phyloP scores from a whole-genome alignment of 495 filamentous ascomycete genomes.

The Durotheca rogersii region DNA sequence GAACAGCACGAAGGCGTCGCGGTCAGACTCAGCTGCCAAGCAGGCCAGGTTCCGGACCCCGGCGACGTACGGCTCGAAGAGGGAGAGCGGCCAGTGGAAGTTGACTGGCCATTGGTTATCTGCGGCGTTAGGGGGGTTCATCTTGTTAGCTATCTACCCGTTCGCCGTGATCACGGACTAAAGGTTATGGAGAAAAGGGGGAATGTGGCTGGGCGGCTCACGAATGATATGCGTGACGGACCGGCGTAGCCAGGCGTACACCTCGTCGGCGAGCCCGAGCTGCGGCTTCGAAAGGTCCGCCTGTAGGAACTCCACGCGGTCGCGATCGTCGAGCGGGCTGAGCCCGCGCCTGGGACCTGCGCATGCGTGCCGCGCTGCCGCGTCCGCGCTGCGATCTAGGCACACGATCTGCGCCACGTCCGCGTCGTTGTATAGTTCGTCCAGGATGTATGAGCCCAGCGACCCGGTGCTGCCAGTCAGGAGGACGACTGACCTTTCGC shows the following conservation, averaged over 20 bases:
- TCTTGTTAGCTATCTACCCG: conserved; percentile 13
- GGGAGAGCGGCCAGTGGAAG: conserved; percentile 56
- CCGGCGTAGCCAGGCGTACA: conserved; percentile 31
- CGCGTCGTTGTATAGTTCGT: conserved; percentile 34
- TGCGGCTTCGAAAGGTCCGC: conserved; percentile 43
- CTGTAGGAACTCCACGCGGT: conserved; percentile 45
- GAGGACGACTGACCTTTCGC: conserved; percentile 33
- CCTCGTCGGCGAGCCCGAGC: conserved; percentile 43
- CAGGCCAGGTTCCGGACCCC: conserved; percentile 50
- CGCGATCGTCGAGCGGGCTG: conserved; percentile 22
- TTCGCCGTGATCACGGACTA: too few relatives aligned
- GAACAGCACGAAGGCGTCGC: conserved; percentile 44
- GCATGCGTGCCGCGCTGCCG: conserved; percentile 27
- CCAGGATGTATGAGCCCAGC: conserved; percentile 57
- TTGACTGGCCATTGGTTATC: conserved; percentile 64
- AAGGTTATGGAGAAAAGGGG: too few relatives aligned
- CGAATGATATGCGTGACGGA: conserved; percentile 44
- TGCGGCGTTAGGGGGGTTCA: conserved; percentile 1
- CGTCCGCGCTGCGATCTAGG: conserved; percentile 51
- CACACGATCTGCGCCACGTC: conserved; percentile 52
- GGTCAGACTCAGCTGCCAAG: conserved; percentile 38
- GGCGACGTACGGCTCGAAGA: conserved; percentile 53
- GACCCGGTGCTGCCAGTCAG: conserved; percentile 62
- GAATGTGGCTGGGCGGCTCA: too few relatives aligned
- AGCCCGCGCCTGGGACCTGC: conserved; percentile 34